A percentile compares a stretch with the other conserved stretches of the same genome.
Conservation (phyloP, 495 filamentous ascomycete species). For the Aspergillus kassunensis region DNA sequence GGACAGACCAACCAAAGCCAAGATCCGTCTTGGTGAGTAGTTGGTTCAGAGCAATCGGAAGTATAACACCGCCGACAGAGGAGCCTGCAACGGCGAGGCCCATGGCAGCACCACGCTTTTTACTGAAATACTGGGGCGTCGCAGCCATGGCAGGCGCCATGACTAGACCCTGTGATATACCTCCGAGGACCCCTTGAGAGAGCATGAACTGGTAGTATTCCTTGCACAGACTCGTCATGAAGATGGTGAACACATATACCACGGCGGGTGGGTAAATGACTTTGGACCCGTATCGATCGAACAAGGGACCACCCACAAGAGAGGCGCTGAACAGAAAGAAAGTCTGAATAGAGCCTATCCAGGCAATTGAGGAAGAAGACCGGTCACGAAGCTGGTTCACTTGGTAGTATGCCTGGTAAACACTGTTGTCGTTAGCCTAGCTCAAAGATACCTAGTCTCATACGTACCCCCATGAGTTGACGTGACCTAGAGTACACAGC, state of each 20-base stretch:
- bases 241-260: conserved; percentile 32
- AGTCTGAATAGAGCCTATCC: conserved; percentile 52
- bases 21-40: conserved; percentile 21
- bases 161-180: conserved; percentile 16
- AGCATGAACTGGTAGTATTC: conserved; percentile 37
- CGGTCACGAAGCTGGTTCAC: conserved; percentile 14
- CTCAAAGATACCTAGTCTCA: neutral
- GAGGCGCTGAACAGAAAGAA: conserved; percentile 49
- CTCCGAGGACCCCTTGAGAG: conserved; percentile 22
- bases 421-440: conserved; percentile 1
- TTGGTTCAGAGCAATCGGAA: conserved; percentile 21
- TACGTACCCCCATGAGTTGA: conserved; percentile 10
- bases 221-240: conserved; percentile 42
- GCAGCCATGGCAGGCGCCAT: conserved; percentile 26
- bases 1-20: conserved; percentile 58
- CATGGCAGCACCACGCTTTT: conserved; percentile 30
- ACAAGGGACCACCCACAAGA: conserved; percentile 44
- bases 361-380: conserved; percentile 22
- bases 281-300: conserved; percentile 45
- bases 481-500: conserved; percentile 9
- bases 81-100: conserved; percentile 34
- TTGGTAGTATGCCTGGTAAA: conserved; percentile 32
- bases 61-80: conserved; percentile 31
- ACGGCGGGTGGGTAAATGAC: conserved; percentile 15
- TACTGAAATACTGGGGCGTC: conserved; percentile 34